phyloP scores from a whole-genome alignment of 331 rosid species.

The Rosa hybrid region DNA sequence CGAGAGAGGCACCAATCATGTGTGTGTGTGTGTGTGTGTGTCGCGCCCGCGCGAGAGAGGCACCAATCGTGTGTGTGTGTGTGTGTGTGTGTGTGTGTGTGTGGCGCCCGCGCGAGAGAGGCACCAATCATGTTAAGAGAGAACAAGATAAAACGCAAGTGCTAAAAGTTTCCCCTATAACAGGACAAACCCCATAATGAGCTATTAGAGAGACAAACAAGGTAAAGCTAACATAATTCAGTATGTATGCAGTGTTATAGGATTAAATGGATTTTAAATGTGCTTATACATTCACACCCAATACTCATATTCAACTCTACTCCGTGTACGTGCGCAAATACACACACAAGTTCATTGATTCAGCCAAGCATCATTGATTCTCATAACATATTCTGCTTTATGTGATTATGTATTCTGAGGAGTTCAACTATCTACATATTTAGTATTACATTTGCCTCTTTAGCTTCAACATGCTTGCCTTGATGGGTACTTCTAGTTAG shows the following conservation, averaged over 20 bases:
- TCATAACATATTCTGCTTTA: not conserved
- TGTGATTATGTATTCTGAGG: not conserved
- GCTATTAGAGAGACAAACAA: not conserved
- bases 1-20: too few relatives aligned
- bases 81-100: too few relatives aligned
- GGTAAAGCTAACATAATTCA: not conserved
- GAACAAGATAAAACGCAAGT: too few relatives aligned
- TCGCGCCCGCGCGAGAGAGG: too few relatives aligned
- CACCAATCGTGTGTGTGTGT: too few relatives aligned
- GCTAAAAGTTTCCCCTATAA: not conserved
- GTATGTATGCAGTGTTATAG: not conserved
- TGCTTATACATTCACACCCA: not conserved
- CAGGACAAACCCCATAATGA: not conserved
- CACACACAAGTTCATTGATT: not conserved
- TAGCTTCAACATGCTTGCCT: not conserved
- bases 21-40: too few relatives aligned
- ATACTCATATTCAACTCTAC: not conserved
- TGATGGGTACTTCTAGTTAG: constrained; percentile 13
- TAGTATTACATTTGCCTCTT: not conserved
- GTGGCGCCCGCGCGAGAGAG: too few relatives aligned
- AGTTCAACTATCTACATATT: not conserved
- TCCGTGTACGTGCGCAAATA: too few relatives aligned
- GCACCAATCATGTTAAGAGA: too few relatives aligned
- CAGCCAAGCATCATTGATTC: not conserved
- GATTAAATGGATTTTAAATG: not conserved